A percentile compares a stretch with the other conserved stretches of the same genome.
phyloP scores from a whole-genome alignment of 257 asterid genomes.

The Parsonsia alboflavescens region DNA sequence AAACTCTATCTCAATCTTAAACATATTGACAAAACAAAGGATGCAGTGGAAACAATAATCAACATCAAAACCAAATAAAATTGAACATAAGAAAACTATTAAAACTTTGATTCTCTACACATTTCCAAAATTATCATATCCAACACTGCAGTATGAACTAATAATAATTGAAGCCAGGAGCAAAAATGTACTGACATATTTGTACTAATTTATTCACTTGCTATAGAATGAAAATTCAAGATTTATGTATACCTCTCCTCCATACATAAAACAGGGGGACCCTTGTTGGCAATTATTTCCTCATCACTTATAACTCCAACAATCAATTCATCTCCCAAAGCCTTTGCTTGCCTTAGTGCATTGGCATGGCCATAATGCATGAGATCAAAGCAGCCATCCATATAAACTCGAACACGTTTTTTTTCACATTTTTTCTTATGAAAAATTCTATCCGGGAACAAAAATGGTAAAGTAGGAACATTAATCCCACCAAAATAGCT shows the following conservation, averaged over 20 bases:
- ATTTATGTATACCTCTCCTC: conserved; percentile 60
- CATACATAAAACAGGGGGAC: conserved; percentile 89
- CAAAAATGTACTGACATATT: neutral
- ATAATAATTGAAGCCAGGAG: neutral
- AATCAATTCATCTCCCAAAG: conserved; percentile 79
- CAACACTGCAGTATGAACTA: neutral
- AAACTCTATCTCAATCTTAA: neutral
- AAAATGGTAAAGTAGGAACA: conserved; percentile 61
- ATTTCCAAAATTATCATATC: neutral
- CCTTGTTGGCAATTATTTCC: conserved; percentile 77
- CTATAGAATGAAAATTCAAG: neutral
- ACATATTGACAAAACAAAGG: neutral
- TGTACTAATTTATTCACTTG: neutral
- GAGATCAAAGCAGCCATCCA: conserved; percentile 97
- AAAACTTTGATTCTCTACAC: neutral
- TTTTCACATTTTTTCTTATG: conserved; percentile 56
- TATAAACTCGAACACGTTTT: conserved; percentile 75
- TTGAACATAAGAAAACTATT: neutral
- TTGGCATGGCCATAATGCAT: conserved; percentile 99
- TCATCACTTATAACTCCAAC: conserved; percentile 96
- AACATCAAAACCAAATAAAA: conserved; percentile 1
- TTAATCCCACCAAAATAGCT: conserved; percentile 67
- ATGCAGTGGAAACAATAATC: neutral
- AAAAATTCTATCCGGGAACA: conserved; percentile 58
- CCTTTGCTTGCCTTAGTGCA: conserved; percentile 95